phyloP scores from a whole-genome alignment of 1,284 basidiomycete species.

The Microbotryum intermedium region DNA sequence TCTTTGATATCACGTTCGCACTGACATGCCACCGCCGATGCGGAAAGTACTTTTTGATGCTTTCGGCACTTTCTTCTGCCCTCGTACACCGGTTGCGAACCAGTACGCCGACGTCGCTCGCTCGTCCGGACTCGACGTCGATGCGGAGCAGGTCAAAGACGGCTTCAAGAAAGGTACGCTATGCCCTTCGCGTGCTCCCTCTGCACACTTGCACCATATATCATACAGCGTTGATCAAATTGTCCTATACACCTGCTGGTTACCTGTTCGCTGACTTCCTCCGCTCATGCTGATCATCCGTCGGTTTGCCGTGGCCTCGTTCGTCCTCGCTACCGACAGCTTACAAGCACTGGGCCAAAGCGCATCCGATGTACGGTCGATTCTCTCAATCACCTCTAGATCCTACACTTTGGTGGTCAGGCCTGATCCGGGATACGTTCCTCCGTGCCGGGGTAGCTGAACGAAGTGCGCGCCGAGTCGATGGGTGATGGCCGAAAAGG shows the following conservation, averaged over 20 bases:
- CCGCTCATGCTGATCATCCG: too few species aligned
- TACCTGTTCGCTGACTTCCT: background rate
- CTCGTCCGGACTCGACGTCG: conserved; percentile 14
- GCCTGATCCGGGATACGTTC: conserved; percentile 28
- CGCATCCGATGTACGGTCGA: conserved; percentile 31
- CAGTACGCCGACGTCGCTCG: conserved; percentile 24
- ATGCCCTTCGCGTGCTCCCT: accelerated
- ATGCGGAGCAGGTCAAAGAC: conserved; percentile 14
- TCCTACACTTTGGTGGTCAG: conserved; percentile 28
- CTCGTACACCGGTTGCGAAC: conserved; percentile 18
- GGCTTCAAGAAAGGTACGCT: conserved; percentile 23
- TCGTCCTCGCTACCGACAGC: conserved; percentile 3
- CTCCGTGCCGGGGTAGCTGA: conserved; percentile 16
- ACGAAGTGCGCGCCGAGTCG: background rate
- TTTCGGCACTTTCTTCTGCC: conserved; percentile 31
- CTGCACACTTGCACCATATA: too few species aligned
- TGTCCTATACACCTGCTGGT: background rate
- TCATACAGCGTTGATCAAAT: too few species aligned
- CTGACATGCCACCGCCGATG: background rate
- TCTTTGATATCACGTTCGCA: background rate
- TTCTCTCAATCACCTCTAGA: conserved; percentile 19
- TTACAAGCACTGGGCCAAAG: conserved; percentile 18
- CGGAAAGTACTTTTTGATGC: conserved; percentile 24
- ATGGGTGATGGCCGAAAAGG: too few species aligned
- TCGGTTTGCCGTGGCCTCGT: too few species aligned